These are phyloP conservation scores for Allantophomopsis cytisporea DNA, from an alignment of 2,329 filamentous ascomycete genomes.

Conservation along the genomic window DNA sequence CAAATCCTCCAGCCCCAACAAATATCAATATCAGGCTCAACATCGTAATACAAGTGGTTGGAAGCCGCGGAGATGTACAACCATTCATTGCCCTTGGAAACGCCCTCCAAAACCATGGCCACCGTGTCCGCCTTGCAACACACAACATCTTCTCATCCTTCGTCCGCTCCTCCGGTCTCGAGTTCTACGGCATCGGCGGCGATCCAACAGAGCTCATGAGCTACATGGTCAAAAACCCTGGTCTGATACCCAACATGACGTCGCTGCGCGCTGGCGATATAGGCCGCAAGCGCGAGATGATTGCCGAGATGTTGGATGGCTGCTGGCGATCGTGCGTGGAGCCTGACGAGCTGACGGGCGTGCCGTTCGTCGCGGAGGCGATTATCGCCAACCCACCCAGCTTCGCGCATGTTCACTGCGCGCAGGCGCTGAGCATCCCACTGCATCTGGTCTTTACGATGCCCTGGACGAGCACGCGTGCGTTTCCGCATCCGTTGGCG, in stretches of 20 bases:
- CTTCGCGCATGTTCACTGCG: slow-evolving; percentile 15
- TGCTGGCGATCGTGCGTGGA: slow-evolving; percentile 24
- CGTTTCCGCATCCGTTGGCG: slow-evolving; percentile 25
- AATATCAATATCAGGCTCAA: slow-evolving; percentile 28
- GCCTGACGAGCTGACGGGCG: slow-evolving; percentile 7
- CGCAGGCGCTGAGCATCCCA: slow-evolving; percentile 4
- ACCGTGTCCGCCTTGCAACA: slow-evolving; percentile 43
- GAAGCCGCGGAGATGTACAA: slow-evolving; percentile 46
- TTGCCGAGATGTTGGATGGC: slow-evolving; percentile 22
- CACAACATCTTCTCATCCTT: slow-evolving; percentile 39
- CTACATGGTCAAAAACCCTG: slow-evolving; percentile 45
- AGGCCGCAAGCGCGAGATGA: slow-evolving; percentile 21
- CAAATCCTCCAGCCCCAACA: not conserved
- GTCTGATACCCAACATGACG: slow-evolving; percentile 21
- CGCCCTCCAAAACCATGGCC: slow-evolving; percentile 35
- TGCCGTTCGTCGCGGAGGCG: slow-evolving; percentile 13
- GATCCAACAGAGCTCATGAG: slow-evolving; percentile 64
- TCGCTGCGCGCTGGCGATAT: slow-evolving; percentile 23
- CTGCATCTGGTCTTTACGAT: slow-evolving; percentile 10
- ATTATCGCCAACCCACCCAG: slow-evolving; percentile 15
- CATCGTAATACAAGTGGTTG: slow-evolving; percentile 48
- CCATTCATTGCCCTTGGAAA: slow-evolving; percentile 44
- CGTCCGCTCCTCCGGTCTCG: slow-evolving; percentile 32
- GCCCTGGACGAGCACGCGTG: slow-evolving; percentile 10
- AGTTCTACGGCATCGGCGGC: slow-evolving; percentile 48